These are phyloP conservation scores for Guyanaporus albipodus DNA, from an alignment of 768 basidiomycete species.

Conservation along the genomic window DNA sequence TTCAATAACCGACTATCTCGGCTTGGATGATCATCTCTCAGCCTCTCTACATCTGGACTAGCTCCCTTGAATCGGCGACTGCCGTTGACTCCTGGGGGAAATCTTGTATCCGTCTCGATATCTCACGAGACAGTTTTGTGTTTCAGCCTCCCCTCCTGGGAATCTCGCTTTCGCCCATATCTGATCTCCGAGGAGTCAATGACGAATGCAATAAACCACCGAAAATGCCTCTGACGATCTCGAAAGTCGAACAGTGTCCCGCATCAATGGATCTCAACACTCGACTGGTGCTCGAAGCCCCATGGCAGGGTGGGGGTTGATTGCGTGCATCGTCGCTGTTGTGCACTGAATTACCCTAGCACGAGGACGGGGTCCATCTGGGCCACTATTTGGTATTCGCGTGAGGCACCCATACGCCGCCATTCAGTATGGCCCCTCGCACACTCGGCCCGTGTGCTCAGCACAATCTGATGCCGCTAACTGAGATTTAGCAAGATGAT, in stretches of 20 bases:
- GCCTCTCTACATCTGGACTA: background rate
- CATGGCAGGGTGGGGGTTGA: slow-evolving; percentile 12
- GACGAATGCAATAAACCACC: slow-evolving; percentile 5
- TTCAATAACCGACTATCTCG: slow-evolving; percentile 1
- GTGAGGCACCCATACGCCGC: slow-evolving; percentile 1
- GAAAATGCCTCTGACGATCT: slow-evolving; percentile 13
- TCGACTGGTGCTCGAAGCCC: slow-evolving; percentile 6
- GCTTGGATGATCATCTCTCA: slow-evolving; percentile 6
- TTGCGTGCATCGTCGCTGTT: slow-evolving; percentile 11
- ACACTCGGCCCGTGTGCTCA: slow-evolving; percentile 17
- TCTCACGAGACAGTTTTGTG: slow-evolving; percentile 22
- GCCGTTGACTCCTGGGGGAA: slow-evolving; percentile 13
- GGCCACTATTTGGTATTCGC: background rate
- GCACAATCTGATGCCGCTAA: slow-evolving; percentile 16
- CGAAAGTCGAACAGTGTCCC: slow-evolving; percentile 5
- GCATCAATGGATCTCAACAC: slow-evolving; percentile 5
- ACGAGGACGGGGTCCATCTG: background rate
- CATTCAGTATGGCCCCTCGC: background rate
- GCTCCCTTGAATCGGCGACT: slow-evolving; percentile 13
- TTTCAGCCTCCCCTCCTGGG: slow-evolving; percentile 12
- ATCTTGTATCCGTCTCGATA: slow-evolving; percentile 16
- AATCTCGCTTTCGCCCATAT: slow-evolving; percentile 5
- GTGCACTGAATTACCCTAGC: background rate
- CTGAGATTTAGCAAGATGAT: slow-evolving; percentile 22
- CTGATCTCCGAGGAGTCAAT: slow-evolving; percentile 28